Evolutionary conservation across 139 green algal genomes (phyloP), one percentile per base, ranked within the genome.

Genomic region (Astrephomene gubernaculifera): DNA sequence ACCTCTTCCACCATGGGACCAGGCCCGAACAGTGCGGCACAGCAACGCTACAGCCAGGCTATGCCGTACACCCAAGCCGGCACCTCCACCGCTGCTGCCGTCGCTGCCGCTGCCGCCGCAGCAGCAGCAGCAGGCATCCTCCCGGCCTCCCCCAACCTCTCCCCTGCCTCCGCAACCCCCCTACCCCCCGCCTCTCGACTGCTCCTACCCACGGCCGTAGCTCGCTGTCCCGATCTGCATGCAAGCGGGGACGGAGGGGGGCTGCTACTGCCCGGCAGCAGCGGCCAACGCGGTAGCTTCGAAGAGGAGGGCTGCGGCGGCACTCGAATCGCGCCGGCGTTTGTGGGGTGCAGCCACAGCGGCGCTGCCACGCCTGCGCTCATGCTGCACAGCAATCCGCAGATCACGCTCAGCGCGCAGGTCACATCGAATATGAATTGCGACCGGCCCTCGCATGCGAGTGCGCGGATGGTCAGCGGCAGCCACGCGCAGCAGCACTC

Each of bases 401-500:
- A 57, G 14, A 12, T 57, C 49, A 57, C 17, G 49, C n/a, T n/a
- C n/a, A n/a, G n/a, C n/a, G n/a, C n/a, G n/a, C n/a, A n/a, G n/a
- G n/a, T n/a, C n/a, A n/a, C n/a, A n/a, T n/a, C n/a, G n/a, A n/a
- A n/a, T n/a, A n/a, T n/a, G n/a, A n/a, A n/a, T n/a, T 12, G 49
- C 12, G 70, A 78, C 70, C 70, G 70, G 70, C 70, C 43, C 19
- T 80, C 71, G 0, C 41, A 82, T 41, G 8, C 22, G 36, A 45
- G 76, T 60, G 31, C n/a, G 2, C 76, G 76, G 29, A 54, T 72
- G 76, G 3, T 72, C 4, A 73, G 63, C 27, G 79, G 79, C 44
- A 24, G 64, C 22, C 63, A 85, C 44, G 43, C 78, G 44, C 63
- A 72, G 44, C 63, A 72, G 79, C 79, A 53, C 24, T 57, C 41